Percentiles rank a stretch among this genome's conserved stretches.
phyloP scores from a whole-genome alignment of 495 filamentous ascomycete genomes.

The Penicillium longicatenatum region DNA sequence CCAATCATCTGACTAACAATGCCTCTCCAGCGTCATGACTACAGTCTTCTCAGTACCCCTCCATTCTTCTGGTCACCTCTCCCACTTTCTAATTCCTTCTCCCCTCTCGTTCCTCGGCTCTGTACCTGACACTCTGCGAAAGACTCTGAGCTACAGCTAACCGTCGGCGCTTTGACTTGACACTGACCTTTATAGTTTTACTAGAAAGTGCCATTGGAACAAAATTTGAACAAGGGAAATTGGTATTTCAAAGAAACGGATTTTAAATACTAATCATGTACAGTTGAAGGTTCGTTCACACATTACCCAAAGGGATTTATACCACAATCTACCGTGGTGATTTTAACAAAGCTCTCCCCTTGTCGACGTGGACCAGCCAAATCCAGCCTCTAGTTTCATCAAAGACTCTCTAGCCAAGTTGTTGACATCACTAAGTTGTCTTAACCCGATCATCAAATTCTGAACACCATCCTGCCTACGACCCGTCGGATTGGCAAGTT shows the following conservation, averaged over 20 bases:
- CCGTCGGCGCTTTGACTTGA: background rate
- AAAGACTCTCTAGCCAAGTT: background rate
- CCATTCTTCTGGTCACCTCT: background rate
- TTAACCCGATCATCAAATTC: background rate
- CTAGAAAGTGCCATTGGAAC: background rate
- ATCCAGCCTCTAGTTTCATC: constrained; percentile 1
- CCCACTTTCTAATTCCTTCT: background rate
- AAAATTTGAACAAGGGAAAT: background rate
- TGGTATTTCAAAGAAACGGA: background rate
- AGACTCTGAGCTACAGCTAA: background rate
- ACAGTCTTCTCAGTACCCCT: no score
- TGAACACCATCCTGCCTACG: background rate
- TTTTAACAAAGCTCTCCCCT: background rate
- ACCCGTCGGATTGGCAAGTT: background rate
- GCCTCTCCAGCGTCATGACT: no score
- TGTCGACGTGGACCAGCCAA: background rate
- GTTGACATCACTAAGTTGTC: background rate
- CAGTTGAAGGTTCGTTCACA: background rate
- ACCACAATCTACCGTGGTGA: background rate
- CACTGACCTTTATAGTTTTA: background rate
- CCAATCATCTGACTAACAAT: background rate
- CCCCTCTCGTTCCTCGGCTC: background rate
- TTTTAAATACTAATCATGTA: background rate
- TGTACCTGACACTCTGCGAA: background rate
- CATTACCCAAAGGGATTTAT: background rate